A percentile compares a stretch with the other conserved stretches of the same genome.
These are phyloP conservation scores for Morella rubra DNA, from an alignment of 306 rosid species.

Conservation along the genomic window DNA sequence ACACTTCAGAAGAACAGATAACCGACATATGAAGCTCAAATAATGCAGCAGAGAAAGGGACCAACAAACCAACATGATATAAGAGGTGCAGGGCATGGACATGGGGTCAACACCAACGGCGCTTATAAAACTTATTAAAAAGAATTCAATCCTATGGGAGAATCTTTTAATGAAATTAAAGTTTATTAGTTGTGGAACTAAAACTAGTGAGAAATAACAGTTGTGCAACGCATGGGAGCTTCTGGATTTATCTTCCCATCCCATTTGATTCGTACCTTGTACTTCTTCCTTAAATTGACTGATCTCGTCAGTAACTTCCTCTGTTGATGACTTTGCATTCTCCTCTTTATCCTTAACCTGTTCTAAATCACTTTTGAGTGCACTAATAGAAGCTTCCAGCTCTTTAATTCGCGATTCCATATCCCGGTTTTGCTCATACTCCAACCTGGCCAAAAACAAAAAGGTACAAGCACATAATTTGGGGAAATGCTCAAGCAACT, in stretches of 20 bases:
- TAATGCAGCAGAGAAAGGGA: too few relatives aligned
- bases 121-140: too few relatives aligned
- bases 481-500: not conserved
- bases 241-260: not conserved
- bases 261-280: constrained; percentile 55
- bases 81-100: too few relatives aligned
- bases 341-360: constrained; percentile 68
- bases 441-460: constrained; percentile 57
- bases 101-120: too few relatives aligned
- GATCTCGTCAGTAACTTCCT: constrained; percentile 67
- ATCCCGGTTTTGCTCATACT: constrained; percentile 94
- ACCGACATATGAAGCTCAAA: too few relatives aligned
- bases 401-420: constrained; percentile 69
- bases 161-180: too few relatives aligned
- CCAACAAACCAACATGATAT: too few relatives aligned
- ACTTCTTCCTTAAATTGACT: constrained; percentile 57
- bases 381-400: constrained; percentile 60
- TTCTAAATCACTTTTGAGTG: constrained; percentile 62
- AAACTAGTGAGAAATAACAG: too few relatives aligned
- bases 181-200: too few relatives aligned
- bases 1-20: too few relatives aligned
- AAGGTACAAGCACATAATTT: not conserved
- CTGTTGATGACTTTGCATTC: constrained; percentile 64
- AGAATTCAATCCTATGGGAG: too few relatives aligned
- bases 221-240: not conserved